Percentiles rank a stretch among this genome's conserved stretches.
phyloP scores from a whole-genome alignment of 805 yeast genomes.

The Priceomyces castillae region DNA sequence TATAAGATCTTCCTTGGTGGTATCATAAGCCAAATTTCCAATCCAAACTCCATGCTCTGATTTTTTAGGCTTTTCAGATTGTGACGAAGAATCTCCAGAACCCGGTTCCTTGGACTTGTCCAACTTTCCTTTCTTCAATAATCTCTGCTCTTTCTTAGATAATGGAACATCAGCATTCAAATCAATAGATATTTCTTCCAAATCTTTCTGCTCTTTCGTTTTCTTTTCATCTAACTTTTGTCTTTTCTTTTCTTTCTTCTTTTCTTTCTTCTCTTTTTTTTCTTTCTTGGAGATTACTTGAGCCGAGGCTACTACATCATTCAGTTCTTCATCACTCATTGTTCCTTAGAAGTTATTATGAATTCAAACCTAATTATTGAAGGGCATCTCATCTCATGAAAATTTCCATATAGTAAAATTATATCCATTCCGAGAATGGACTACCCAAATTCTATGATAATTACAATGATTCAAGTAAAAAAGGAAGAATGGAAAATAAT shows the following conservation, averaged over 20 bases:
- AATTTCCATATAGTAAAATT: neutral
- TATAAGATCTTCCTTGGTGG: constrained; percentile 68
- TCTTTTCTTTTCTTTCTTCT: constrained; percentile 16
- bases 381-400: neutral
- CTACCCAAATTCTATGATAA: neutral
- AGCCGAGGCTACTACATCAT: neutral
- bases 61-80: constrained; percentile 35
- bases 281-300: constrained; percentile 15
- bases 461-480: neutral
- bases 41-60: constrained; percentile 85
- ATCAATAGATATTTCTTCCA: constrained; percentile 65
- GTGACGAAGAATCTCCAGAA: constrained; percentile 35
- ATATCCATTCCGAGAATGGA: neutral
- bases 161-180: constrained; percentile 72
- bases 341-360: neutral
- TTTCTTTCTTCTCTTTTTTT: constrained; percentile 20
- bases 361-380: neutral
- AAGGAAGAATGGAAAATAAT: neutral
- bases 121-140: constrained; percentile 77
- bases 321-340: constrained; percentile 6
- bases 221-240: constrained; percentile 5
- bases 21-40: constrained; percentile 86
- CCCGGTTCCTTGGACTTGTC: constrained; percentile 53
- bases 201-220: constrained; percentile 6
- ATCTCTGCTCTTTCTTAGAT: constrained; percentile 87